phyloP scores from a whole-genome alignment of 2,329 filamentous ascomycete genomes.

The Endothia cerciana region DNA sequence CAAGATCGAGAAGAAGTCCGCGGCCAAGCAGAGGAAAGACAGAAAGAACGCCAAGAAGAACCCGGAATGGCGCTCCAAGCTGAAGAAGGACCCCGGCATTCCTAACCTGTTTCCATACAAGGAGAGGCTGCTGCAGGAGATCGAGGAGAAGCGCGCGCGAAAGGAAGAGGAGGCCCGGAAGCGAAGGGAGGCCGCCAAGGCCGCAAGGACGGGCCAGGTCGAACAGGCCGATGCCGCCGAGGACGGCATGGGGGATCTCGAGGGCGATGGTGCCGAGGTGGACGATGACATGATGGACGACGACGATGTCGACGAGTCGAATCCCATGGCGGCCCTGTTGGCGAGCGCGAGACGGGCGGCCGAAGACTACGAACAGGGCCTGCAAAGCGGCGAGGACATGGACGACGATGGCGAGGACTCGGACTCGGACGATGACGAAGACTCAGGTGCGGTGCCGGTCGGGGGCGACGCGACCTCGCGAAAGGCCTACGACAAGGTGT shows the following conservation, averaged over 20 bases:
- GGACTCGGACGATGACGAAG: slow-evolving; percentile 60
- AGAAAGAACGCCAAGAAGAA: slow-evolving; percentile 94
- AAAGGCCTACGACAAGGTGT: slow-evolving; percentile 91
- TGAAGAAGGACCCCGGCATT: slow-evolving; percentile 98
- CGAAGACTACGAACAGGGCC: slow-evolving; percentile 70
- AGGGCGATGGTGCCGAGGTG: slow-evolving; percentile 50
- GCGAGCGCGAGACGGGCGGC: slow-evolving; percentile 82
- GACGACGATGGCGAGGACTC: slow-evolving; percentile 41
- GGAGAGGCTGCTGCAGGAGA: slow-evolving; percentile 90
- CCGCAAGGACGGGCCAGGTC: slow-evolving; percentile 59
- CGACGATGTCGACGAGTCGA: slow-evolving; percentile 68
- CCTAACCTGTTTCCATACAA: slow-evolving; percentile 98
- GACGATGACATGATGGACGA: slow-evolving; percentile 54
- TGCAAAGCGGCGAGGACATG: slow-evolving; percentile 62
- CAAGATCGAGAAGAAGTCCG: slow-evolving; percentile 93
- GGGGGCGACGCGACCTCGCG: slow-evolving; percentile 67
- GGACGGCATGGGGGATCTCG: slow-evolving; percentile 49
- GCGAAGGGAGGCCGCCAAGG: slow-evolving; percentile 73
- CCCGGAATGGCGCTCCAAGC: slow-evolving; percentile 90
- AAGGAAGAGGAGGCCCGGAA: slow-evolving; percentile 80
- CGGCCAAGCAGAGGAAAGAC: slow-evolving; percentile 87
- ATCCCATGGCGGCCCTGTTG: slow-evolving; percentile 90
- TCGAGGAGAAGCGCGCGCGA: slow-evolving; percentile 81
- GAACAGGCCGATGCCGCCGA: slow-evolving; percentile 47
- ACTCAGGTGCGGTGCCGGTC: slow-evolving; percentile 54